Conservation (phyloP, 148 eudicot species). For the Oxyria digyna region DNA sequence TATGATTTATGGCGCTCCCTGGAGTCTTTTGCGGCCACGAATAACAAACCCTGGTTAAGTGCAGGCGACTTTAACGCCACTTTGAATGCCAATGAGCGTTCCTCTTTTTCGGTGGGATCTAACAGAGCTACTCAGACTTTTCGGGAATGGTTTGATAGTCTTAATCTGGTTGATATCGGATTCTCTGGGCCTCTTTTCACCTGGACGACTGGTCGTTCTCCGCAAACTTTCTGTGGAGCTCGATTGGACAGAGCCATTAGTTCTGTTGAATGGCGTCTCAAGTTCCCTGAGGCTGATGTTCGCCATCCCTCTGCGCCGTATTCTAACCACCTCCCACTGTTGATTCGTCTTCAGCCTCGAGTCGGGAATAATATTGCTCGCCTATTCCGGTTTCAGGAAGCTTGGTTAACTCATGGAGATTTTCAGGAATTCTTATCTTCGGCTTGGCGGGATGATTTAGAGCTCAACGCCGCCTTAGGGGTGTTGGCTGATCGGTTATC, state of each 20-base stretch:
- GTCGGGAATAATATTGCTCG: neutral
- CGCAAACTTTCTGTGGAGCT: neutral
- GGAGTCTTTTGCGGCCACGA: neutral
- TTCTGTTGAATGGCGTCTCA: neutral
- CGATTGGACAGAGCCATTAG: neutral
- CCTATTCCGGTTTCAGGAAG: neutral
- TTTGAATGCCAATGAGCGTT: neutral
- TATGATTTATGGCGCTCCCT: neutral
- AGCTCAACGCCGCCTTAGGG: neutral
- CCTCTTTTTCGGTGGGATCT: neutral
- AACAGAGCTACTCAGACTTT: neutral
- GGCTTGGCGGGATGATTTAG: neutral
- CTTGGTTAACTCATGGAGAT: neutral
- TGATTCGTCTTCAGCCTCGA: neutral
- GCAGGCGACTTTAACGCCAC: neutral
- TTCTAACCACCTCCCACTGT: neutral
- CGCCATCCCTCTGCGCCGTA: neutral
- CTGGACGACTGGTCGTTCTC: neutral
- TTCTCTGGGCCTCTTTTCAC: neutral
- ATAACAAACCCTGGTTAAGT: neutral
- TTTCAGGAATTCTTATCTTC: neutral
- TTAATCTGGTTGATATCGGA: neutral
- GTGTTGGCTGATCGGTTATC: neutral
- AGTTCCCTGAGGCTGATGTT: neutral
- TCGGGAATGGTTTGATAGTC: neutral